A percentile compares a stretch with the other conserved stretches of the same genome.
These are phyloP conservation scores for Platanthera zijinensis DNA, from an alignment of 106 monocot genomes.

Conservation along the genomic window DNA sequence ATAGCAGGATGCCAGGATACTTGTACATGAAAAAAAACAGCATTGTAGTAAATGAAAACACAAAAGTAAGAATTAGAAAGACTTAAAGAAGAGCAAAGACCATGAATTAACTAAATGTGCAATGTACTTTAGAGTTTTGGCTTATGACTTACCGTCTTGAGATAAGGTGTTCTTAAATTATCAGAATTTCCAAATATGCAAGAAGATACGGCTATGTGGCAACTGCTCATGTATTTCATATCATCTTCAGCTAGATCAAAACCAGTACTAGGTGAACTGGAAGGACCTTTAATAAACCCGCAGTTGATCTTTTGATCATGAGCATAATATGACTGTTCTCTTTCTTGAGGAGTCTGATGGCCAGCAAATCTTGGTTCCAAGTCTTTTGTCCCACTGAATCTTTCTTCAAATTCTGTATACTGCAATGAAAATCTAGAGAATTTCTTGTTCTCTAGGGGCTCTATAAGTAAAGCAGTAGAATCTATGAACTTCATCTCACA, in stretches of 20 bases:
- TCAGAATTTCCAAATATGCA: conserved; percentile 99
- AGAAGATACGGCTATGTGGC: conserved; percentile 96
- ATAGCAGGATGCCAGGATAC: neutral
- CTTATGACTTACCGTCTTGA: conserved; percentile 51
- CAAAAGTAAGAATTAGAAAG: neutral
- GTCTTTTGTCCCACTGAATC: conserved; percentile 28
- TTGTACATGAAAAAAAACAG: neutral
- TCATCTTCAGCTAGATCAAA: conserved; percentile 94
- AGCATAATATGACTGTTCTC: conserved; percentile 74
- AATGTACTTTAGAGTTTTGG: neutral
- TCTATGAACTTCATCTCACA: conserved; percentile 95
- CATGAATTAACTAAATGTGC: neutral
- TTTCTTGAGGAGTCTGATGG: conserved; percentile 78
- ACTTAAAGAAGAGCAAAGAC: neutral
- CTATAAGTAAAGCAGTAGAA: conserved; percentile 61
- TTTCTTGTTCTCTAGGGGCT: conserved; percentile 66
- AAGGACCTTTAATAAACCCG: conserved; percentile 89
- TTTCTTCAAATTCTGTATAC: conserved; percentile 65
- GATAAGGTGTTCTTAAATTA: conserved; percentile 78
- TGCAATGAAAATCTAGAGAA: conserved; percentile 84
- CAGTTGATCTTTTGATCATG: conserved; percentile 87
- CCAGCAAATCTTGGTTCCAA: conserved; percentile 95
- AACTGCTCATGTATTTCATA: conserved; percentile 85
- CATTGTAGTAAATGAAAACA: neutral
- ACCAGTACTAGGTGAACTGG: conserved; percentile 70